Base-by-base conservation (phyloP, 495 filamentous ascomycete species). In the Trichoderma asperelloides region DNA sequence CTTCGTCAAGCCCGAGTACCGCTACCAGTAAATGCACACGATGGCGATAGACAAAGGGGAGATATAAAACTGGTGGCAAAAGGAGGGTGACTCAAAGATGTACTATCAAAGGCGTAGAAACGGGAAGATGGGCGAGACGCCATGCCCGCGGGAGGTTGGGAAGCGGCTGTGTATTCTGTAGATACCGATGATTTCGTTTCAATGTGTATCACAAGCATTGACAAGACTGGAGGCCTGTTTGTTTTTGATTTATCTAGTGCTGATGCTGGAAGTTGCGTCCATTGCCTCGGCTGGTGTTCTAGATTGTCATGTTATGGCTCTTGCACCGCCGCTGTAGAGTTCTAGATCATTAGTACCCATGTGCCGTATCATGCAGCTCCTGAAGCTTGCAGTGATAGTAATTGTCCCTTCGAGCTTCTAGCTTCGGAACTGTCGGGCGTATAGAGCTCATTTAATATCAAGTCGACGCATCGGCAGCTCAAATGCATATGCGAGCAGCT, bases 1-100 rank as follows among this genome's bases (percentile, higher is more conserved):
- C 85, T 97, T 81, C 81, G 89, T 98, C 77, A 90, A 88, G 86
- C 91, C 92, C 37, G 84, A 95, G 73, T 98, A 98, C 85, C 86
- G 87, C 83, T 97, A 90, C 71, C 71, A 37, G 15, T 55, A 64
- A 65, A 63, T 63, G 65, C 55, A 60, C 23, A 12, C 2, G 43
- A 47, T 37, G n/a, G 8, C n/a, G 43, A 47, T 51, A 11, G 13
- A 30, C 25, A 11, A 60, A 6, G 25, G 27, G 28, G 55, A 13
- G 28, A 18, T 12, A 21, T 13, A 60, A 60, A 60, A 15, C 15
- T 21, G 23, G 13, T 28, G 55, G 55, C 25, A 60, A 12, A 9
- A 30, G n/a, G 47, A 30, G n/a, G 55, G 25, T 21, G 23, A 16
- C 11, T 16, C 6, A n/a, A 47, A 16, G 43, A 60, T 60, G 55